Base-by-base conservation (phyloP, 2,329 filamentous ascomycete genomes). In the Scedosporium aurantiacum region DNA sequence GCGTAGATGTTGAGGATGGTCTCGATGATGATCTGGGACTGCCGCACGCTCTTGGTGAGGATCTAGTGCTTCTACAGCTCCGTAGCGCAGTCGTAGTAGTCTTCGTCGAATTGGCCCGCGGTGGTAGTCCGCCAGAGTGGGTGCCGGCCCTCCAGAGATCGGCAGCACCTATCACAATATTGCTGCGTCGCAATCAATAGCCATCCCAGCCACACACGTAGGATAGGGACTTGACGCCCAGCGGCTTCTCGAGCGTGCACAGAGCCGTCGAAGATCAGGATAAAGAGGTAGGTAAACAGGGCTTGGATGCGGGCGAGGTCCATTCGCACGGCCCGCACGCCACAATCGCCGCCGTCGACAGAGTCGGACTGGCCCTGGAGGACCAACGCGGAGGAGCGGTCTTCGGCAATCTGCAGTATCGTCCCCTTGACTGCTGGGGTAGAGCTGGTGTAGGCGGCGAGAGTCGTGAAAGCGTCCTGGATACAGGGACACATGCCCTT, bases 41-140 rank as follows among this genome's bases (percentile, higher is more conserved):
- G 68, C 7, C 70, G 69, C 16, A 69, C 63, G 55, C 69, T 70
- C 64, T 72, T 70, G 4, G 67, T 65, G 14, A 71, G 32, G 55
- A 71, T 65, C 70, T 69, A 72, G 12, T 64, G 60, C 28, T 65
- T 61, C 70, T 70, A 72, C 2, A 67, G 7, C 2, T 32, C 28
- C 3, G 62, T 21, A 32, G 60, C 45, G 45, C 14, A 12, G 7
- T 50, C 45, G 45, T 50, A 50, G 6, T 50, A 18, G 45, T 14
- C 18, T 7, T 37, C 32, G 10, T 50, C 45, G n/a, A 50, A 50
- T 12, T 5, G 10, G 16, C 45, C 45, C 16, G 45, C 45, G 10
- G 10, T 12, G 8, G 32, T 37, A 18, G 45, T 50, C 45, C 45
- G 23, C 45, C 2, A 3, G 16, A 21, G 45, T 14, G n/a, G 45